phyloP scores from a whole-genome alignment of 2,329 filamentous ascomycete species.

The Neurospora sp. region DNA sequence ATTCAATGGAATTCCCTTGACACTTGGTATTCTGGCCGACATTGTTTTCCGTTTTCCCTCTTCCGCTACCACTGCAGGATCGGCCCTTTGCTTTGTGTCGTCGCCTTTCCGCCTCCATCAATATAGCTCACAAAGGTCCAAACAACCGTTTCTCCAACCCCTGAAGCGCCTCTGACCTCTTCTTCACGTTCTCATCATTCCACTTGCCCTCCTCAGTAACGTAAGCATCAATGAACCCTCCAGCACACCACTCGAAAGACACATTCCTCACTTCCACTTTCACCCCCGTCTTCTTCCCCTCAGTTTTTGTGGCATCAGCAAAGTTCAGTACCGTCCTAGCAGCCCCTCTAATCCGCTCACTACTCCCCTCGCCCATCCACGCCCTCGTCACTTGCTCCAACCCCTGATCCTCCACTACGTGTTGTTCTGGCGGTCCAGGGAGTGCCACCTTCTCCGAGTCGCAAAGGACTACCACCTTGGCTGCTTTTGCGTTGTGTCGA shows the following conservation, averaged over 20 bases:
- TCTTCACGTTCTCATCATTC: constrained; percentile 27
- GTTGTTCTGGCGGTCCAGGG: constrained; percentile 31
- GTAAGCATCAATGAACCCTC: constrained; percentile 40
- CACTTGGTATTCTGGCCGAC: neutral
- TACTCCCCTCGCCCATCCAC: constrained; percentile 31
- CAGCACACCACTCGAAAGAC: constrained; percentile 53
- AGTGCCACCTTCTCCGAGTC: constrained; percentile 52
- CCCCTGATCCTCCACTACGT: constrained; percentile 41
- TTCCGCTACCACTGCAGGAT: neutral
- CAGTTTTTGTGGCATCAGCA: constrained; percentile 6
- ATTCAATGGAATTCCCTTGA: neutral
- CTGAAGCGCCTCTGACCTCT: constrained; percentile 27
- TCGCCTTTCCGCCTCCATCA: neutral
- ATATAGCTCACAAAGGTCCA: constrained; percentile 24
- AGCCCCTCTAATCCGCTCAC: constrained; percentile 14
- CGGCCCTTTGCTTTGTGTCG: neutral
- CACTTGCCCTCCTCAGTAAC: constrained; percentile 43
- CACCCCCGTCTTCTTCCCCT: neutral
- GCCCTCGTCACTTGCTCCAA: constrained; percentile 35
- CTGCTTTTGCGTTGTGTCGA: constrained; percentile 34
- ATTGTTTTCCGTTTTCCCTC: neutral
- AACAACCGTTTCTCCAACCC: constrained; percentile 33
- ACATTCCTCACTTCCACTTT: constrained; percentile 33
- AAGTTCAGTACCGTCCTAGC: constrained; percentile 9
- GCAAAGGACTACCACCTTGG: constrained; percentile 44